Base-by-base conservation (phyloP, 169 alveolate genomes). In the Blepharisma undulans region DNA sequence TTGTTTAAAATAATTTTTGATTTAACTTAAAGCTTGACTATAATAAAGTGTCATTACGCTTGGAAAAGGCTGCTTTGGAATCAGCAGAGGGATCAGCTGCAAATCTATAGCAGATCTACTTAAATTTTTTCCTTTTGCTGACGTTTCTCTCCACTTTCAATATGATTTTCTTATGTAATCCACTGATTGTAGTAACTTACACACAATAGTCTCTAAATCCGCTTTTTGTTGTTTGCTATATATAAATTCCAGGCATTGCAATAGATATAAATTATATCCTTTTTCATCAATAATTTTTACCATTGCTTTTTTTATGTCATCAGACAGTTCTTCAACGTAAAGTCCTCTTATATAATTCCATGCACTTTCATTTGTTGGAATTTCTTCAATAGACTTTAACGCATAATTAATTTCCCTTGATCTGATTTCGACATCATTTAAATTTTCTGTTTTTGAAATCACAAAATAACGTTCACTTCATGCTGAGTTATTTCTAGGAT, bases 401-500 rank as follows among this genome's bases (percentile, higher is more conserved):
- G 95, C 93, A 82, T 48, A 48, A 48, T 5, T 48, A 48, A 48
- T 48, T 48, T 48, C 66, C 66, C 66, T 48, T 84, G 93, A 21
- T 84, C 22, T n/a, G 92, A 72, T 76, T 95, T 25, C 86, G 10
- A 6, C 5, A 29, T 78, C 60, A 78, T 29, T 32, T 21, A 27
- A 14, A 29, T 34, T 34, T 78, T 25, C 66, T 27, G 29, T 27
- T 78, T 78, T 78, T 29, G 34, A 27, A 6, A 78, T 21, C 34
- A 94, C 72, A 84, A 92, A 93, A 76, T 91, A 93, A 60, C 96
- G 72, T 82, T 93, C 94, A 77, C 93, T 93, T 96, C 97, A 96
- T 0, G 91, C 95, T 29, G 95, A 89, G 92, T 96, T 96, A 77
- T 96, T 96, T 25, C 87, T 82, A 1, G 93, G 84, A 66, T 96